Percentiles rank a stretch among this genome's conserved stretches.
phyloP scores from a whole-genome alignment of 2,329 filamentous ascomycete species.

The Ceratocystis diversiconidia region DNA sequence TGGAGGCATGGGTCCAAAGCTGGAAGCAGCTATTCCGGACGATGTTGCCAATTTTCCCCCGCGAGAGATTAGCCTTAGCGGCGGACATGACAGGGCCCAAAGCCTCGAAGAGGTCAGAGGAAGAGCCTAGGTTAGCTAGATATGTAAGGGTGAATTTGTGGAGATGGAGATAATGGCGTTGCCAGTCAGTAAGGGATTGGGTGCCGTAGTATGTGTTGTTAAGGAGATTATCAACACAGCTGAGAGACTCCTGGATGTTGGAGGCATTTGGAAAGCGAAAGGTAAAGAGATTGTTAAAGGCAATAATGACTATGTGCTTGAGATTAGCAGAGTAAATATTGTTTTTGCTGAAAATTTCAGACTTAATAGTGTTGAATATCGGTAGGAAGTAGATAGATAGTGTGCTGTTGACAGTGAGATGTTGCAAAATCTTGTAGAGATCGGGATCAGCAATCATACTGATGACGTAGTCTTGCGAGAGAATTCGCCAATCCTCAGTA shows the following conservation, averaged over 20 bases:
- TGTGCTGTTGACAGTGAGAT: not conserved
- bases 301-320: not conserved
- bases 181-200: not conserved
- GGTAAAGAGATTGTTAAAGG: not conserved
- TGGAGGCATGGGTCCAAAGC: not conserved
- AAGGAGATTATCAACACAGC: not conserved
- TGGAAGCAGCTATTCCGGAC: not conserved
- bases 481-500: not conserved
- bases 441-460: conserved; percentile 1
- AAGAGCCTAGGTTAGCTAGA: not conserved
- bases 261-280: not conserved
- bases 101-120: not conserved
- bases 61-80: not conserved
- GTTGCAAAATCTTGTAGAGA: not conserved
- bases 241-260: not conserved
- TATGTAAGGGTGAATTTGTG: not conserved
- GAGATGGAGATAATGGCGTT: not conserved
- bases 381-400: not conserved
- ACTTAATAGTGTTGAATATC: not conserved
- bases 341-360: conserved; percentile 4
- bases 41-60: not conserved
- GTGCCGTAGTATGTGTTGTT: not conserved
- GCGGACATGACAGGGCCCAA: not conserved
- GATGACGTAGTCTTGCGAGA: not conserved
- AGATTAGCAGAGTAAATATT: conserved; percentile 2